Conservation (phyloP, 805 yeast species). For the Saccharomycopsis olivae region DNA sequence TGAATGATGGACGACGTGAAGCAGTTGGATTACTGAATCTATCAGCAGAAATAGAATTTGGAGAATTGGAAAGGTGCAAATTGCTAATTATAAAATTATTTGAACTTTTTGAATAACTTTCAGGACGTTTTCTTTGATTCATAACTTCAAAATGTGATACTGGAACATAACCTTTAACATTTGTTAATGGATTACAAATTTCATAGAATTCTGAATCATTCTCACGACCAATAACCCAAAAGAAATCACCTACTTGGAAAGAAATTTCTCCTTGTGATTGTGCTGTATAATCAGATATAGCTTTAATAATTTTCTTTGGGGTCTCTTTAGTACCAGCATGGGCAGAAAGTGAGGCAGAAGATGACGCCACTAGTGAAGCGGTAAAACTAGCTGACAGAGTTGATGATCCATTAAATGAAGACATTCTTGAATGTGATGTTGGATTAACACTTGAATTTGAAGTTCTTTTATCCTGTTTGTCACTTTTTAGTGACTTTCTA, state of each 20-base stretch:
- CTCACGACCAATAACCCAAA: slow-evolving; percentile 61
- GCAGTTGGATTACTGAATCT: slow-evolving; percentile 2
- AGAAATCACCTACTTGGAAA: slow-evolving; percentile 77
- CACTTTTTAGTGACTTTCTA: slow-evolving; percentile 26
- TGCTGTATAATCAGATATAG: slow-evolving; percentile 54
- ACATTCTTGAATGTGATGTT: slow-evolving; percentile 14
- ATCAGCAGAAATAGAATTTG: slow-evolving; percentile 13
- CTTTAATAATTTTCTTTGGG: slow-evolving; percentile 78
- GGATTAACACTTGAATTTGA: slow-evolving; percentile 2
- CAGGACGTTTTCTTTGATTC: slow-evolving; percentile 20
- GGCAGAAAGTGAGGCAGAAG: slow-evolving; percentile 8
- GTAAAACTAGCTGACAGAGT: slow-evolving; percentile 24
- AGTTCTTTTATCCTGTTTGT: slow-evolving; percentile 20
- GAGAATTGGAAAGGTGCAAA: slow-evolving; percentile 20
- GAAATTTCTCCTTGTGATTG: slow-evolving; percentile 59
- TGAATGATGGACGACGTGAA: slow-evolving; percentile 7
- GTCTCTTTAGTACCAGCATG: slow-evolving; percentile 28
- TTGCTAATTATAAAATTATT: slow-evolving; percentile 20
- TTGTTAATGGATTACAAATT: slow-evolving; percentile 77
- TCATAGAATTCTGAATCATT: slow-evolving; percentile 65
- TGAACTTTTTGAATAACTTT: slow-evolving; percentile 20
- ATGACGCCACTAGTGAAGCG: slow-evolving; percentile 12
- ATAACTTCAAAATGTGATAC: slow-evolving; percentile 72
- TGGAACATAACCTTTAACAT: slow-evolving; percentile 80
- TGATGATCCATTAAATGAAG: slow-evolving; percentile 17